Evolutionary conservation across 2,329 filamentous ascomycete genomes (phyloP).

Genomic region (Calycina marina): DNA sequence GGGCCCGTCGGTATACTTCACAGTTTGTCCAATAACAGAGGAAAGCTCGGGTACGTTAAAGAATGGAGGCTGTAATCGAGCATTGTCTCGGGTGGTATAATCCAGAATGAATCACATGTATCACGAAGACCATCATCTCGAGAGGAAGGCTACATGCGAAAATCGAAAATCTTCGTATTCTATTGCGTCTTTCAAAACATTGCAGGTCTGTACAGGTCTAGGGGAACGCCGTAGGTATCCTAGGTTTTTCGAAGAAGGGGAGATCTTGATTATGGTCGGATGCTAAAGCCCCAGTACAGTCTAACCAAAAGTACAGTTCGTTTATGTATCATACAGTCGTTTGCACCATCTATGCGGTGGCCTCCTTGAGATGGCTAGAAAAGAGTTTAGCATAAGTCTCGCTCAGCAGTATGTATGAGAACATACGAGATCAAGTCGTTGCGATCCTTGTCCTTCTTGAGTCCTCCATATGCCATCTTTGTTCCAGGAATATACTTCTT

Average conservation of each 20-base stretch:
- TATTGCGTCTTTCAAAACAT: no score
- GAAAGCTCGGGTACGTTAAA: no score
- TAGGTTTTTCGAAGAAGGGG: conserved; percentile 5
- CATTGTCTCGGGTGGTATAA: no score
- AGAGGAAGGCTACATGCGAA: no score
- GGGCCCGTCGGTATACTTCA: no score
- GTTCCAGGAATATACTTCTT: conserved; percentile 99
- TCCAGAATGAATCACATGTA: no score
- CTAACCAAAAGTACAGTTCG: conserved; percentile 14
- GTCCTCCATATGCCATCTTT: conserved; percentile 99
- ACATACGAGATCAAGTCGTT: conserved; percentile 96
- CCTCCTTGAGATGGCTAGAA: conserved; percentile 58
- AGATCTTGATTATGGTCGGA: conserved; percentile 7
- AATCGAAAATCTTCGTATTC: no score
- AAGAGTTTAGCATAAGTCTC: conserved; percentile 89
- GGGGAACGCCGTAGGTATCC: not conserved
- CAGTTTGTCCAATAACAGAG: no score
- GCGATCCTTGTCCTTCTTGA: conserved; percentile 99
- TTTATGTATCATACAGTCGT: conserved; percentile 17
- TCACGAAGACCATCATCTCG: no score
- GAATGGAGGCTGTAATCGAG: no score
- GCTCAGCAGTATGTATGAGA: conserved; percentile 35
- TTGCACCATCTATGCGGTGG: conserved; percentile 47
- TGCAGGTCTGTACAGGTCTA: not conserved
- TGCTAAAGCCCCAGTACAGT: conserved; percentile 8